Evolutionary conservation across 257 asterid species (phyloP), one percentile per base, ranked within the genome.

Genomic region (Hygrophila difformis): DNA sequence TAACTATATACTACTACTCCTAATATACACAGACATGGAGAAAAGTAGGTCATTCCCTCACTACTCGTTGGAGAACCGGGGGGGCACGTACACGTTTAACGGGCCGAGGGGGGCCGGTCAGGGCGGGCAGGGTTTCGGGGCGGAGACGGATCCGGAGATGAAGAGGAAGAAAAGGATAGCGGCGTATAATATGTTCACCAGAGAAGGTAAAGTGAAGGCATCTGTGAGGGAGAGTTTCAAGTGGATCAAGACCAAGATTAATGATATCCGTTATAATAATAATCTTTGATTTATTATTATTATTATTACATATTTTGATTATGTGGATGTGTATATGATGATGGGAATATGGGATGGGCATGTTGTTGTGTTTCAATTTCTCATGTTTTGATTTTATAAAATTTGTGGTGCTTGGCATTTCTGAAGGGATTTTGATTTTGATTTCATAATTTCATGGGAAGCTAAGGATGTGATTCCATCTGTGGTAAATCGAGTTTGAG

Each of bases 91-190:
- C 17, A 46, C 62, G 8, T 81, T 81, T 53, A 81, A 81, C 46
- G 93, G 93, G 7, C 82, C 84, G 23, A 77, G 26, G 19, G 16
- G 39, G 1, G 68, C 62, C 38, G 61, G 21, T 16, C n/a, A n/a
- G n/a, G n/a, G n/a, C n/a, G n/a, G n/a, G n/a, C 35, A 47, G 12
- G 70, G 67, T 0, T 71, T 63, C 14, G 71, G 62, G 1, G 44
- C 81, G 22, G 15, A 70, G 24, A 71, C 33, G 38, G 87, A 77
- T 55, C 78, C 88, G 4, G 85, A 83, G 22, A 48, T 51, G 59
- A 79, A 79, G 72, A 79, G 94, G 81, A 83, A 77, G 82, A 83
- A 77, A 65, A 77, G 94, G 61, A 70, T 83, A 41, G 87, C 82
- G 31, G 62, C 72, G 0, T 83, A 83, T 29, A 79, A 83, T 44